Conservation (phyloP, 805 yeast genomes). For the Zygosaccharomyces siamensis region DNA sequence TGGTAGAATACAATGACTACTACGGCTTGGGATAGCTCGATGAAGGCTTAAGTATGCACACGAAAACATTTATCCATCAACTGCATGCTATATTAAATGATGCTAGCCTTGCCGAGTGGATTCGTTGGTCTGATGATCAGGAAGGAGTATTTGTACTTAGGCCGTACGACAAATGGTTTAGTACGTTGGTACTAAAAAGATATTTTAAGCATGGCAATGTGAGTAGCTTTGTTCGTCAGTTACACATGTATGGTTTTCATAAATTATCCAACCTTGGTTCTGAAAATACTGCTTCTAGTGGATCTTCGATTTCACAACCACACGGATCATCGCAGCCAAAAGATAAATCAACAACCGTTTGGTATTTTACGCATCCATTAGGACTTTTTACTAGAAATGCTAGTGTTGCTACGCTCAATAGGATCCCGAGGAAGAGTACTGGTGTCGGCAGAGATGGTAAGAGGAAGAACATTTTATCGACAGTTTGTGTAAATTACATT, state of each 20-base stretch:
- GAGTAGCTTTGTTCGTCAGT: conserved; percentile 86
- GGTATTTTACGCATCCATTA: conserved; percentile 34
- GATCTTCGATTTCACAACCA: background rate
- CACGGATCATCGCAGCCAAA: conserved; percentile 3
- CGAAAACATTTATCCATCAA: conserved; percentile 31
- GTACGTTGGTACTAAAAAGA: conserved; percentile 42
- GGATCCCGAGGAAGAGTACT: conserved; percentile 31
- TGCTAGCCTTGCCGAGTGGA: conserved; percentile 22
- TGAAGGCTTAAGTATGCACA: conserved; percentile 15
- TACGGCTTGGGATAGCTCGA: background rate
- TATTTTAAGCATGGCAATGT: conserved; percentile 94
- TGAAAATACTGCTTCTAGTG: background rate
- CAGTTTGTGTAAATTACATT: conserved; percentile 29
- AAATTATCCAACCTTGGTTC: conserved; percentile 42
- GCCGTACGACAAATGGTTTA: conserved; percentile 28
- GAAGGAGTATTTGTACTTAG: conserved; percentile 22
- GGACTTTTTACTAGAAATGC: conserved; percentile 26
- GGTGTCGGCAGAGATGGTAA: conserved; percentile 32
- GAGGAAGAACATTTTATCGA: conserved; percentile 30
- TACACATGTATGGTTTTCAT: conserved; percentile 96
- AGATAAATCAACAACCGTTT: conserved; percentile 17
- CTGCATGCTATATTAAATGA: conserved; percentile 27
- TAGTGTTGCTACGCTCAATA: conserved; percentile 19
- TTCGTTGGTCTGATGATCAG: conserved; percentile 27
- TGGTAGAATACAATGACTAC: background rate